Evolutionary conservation across 2,329 filamentous ascomycete species (phyloP).

Genomic region (Aspergillus sp.): DNA sequence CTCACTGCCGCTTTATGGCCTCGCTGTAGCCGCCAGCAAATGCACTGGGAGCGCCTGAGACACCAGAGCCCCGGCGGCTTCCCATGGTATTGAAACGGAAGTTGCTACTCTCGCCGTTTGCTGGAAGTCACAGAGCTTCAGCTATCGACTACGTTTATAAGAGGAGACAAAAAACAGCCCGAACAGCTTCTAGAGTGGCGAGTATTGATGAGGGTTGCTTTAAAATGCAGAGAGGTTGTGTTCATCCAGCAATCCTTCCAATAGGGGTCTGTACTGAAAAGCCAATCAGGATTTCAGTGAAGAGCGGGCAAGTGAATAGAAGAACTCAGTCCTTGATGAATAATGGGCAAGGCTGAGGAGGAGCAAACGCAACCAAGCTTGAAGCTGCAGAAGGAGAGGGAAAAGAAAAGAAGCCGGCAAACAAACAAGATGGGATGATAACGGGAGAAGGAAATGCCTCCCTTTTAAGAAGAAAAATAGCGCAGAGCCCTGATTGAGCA

Average conservation of each 20-base stretch:
- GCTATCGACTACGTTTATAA: background rate
- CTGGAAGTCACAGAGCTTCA: background rate
- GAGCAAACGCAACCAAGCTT: background rate
- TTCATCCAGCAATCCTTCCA: background rate
- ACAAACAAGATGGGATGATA: background rate
- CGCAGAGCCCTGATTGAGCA: background rate
- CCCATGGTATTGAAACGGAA: background rate
- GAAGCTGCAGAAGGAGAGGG: background rate
- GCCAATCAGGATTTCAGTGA: background rate
- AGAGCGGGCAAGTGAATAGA: background rate
- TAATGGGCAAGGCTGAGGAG: background rate
- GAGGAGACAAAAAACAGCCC: background rate
- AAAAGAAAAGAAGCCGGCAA: slow-evolving; percentile 1
- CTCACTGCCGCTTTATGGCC: slow-evolving; percentile 23
- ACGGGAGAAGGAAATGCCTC: background rate
- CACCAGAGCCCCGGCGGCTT: background rate
- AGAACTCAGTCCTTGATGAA: background rate
- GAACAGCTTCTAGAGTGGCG: background rate
- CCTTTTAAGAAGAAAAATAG: background rate
- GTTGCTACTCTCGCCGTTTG: too few species aligned
- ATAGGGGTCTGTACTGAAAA: background rate
- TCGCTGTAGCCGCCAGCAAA: slow-evolving; percentile 28
- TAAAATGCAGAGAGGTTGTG: background rate
- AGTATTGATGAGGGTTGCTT: background rate
- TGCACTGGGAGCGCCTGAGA: slow-evolving; percentile 12